phyloP scores from a whole-genome alignment of 2,329 filamentous ascomycete species.

The Paraphoma sp. region DNA sequence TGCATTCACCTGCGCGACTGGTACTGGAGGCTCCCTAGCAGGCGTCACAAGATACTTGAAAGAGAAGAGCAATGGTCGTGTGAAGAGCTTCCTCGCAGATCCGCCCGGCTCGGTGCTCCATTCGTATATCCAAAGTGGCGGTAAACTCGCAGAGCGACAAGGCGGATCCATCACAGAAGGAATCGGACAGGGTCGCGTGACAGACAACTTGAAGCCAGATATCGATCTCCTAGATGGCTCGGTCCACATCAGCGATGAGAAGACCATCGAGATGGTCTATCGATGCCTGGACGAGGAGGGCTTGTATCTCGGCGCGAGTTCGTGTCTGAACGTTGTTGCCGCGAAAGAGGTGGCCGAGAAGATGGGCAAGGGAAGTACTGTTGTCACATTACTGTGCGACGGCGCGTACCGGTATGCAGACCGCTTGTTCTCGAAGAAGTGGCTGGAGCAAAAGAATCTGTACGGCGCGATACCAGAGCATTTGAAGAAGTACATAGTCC shows the following conservation, averaged over 20 bases:
- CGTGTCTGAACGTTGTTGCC: slow-evolving; percentile 91
- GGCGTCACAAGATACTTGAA: slow-evolving; percentile 90
- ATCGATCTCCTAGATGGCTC: slow-evolving; percentile 84
- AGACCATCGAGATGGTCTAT: slow-evolving; percentile 98
- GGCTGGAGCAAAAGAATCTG: slow-evolving; percentile 87
- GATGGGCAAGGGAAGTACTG: slow-evolving; percentile 84
- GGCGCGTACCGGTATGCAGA: slow-evolving; percentile 98
- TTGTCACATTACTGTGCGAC: slow-evolving; percentile 93
- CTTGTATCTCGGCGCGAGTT: slow-evolving; percentile 92
- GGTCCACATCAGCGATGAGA: slow-evolving; percentile 84
- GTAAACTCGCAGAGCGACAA: slow-evolving; percentile 78
- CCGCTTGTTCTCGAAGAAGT: slow-evolving; percentile 87
- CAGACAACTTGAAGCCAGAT: slow-evolving; percentile 90
- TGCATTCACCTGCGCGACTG: slow-evolving; percentile 94
- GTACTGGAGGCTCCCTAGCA: slow-evolving; percentile 89
- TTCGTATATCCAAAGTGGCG: slow-evolving; percentile 86
- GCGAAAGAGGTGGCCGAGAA: slow-evolving; percentile 93
- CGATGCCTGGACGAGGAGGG: slow-evolving; percentile 95
- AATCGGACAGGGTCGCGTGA: slow-evolving; percentile 94
- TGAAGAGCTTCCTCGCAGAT: slow-evolving; percentile 90
- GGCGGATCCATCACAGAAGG: slow-evolving; percentile 96
- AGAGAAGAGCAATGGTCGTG: slow-evolving; percentile 75
- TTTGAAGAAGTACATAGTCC: slow-evolving; percentile 90
- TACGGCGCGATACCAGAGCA: slow-evolving; percentile 81
- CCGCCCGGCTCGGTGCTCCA: slow-evolving; percentile 93